These are phyloP conservation scores for Vitis riparia DNA, from an alignment of 164 flowering plant species.

Conservation along the genomic window DNA sequence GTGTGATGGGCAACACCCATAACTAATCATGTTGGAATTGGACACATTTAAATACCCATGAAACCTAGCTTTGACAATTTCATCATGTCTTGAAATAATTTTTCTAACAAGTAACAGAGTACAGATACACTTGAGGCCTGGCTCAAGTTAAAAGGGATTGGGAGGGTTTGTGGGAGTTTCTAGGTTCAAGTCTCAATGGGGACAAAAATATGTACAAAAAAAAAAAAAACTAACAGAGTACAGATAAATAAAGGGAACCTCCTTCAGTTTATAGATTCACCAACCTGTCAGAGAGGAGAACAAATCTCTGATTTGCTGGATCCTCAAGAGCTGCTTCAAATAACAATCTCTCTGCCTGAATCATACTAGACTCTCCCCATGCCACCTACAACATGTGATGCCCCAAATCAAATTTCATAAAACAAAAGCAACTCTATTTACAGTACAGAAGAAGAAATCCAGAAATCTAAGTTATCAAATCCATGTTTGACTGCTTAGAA, in stretches of 20 bases:
- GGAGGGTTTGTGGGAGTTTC: no score
- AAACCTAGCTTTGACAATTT: no score
- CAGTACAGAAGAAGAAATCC: not conserved
- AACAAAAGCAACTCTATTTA: not conserved
- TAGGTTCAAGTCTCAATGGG: no score
- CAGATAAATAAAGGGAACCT: not conserved
- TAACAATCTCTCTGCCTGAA: constrained; percentile 80
- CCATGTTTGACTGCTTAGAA: not conserved
- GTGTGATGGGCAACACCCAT: no score
- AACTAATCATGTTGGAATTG: no score
- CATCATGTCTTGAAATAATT: no score
- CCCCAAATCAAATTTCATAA: constrained; percentile 7
- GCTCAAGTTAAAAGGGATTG: no score
- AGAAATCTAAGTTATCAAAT: not conserved
- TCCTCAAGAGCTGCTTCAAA: constrained; percentile 75
- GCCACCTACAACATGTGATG: constrained; percentile 52
- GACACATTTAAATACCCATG: no score
- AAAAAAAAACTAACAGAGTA: not conserved
- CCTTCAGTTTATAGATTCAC: not conserved
- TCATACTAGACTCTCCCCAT: constrained; percentile 97
- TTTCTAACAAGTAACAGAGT: no score
- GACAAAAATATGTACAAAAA: no score
- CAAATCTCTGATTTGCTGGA: constrained; percentile 88
- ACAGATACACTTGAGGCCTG: not conserved
- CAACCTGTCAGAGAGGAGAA: constrained; percentile 93